These are phyloP conservation scores for Apostasia shenzhenica DNA, from an alignment of 106 monocot genomes.

Conservation along the genomic window DNA sequence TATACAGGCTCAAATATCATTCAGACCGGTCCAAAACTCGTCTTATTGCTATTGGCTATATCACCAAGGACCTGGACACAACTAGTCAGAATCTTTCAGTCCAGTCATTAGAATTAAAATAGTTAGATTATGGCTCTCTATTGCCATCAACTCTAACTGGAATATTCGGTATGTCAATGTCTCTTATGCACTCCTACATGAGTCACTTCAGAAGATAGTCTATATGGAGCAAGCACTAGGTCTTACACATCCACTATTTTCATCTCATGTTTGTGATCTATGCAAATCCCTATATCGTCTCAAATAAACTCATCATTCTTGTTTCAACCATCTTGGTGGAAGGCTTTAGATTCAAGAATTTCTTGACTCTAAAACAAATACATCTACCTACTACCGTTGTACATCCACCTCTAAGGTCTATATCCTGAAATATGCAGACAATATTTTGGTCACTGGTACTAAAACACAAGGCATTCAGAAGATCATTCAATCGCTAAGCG, in stretches of 20 bases:
- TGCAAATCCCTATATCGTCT: not conserved
- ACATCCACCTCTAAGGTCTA: too few relatives aligned
- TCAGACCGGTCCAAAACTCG: not conserved
- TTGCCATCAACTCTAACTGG: not conserved
- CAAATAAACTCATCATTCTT: not conserved
- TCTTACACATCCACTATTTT: not conserved
- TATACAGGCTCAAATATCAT: not conserved
- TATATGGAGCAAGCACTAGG: not conserved
- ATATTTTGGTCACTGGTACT: too few relatives aligned
- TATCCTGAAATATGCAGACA: too few relatives aligned
- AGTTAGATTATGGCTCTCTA: not conserved
- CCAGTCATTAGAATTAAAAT: not conserved
- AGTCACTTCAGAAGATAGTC: not conserved
- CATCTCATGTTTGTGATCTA: not conserved
- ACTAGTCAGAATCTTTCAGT: not conserved
- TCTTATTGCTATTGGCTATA: not conserved
- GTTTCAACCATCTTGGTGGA: not conserved
- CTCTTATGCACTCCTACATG: not conserved
- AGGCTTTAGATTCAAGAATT: too few relatives aligned
- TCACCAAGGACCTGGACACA: not conserved
- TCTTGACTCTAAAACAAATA: too few relatives aligned
- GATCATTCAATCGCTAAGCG: too few relatives aligned
- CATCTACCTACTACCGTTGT: too few relatives aligned
- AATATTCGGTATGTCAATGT: not conserved
- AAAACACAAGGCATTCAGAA: too few relatives aligned